Conservation (phyloP, 78 protist genomes). For the Dictyostelium brefeldianum region DNA sequence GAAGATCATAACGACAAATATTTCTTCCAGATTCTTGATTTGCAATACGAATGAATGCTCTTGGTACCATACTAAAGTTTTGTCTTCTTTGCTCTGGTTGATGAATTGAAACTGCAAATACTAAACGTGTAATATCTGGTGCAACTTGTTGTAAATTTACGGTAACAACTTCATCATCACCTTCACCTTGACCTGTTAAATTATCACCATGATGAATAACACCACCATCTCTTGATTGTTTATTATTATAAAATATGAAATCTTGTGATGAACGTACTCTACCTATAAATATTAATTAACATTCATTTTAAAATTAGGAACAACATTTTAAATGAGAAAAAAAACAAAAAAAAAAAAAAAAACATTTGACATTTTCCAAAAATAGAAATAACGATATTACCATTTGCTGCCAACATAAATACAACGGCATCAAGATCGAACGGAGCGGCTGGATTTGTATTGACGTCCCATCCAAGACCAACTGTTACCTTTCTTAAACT, state of each 20-base stretch:
- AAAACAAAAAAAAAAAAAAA: too few relatives aligned
- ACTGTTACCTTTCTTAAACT: background rate
- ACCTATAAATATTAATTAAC: background rate
- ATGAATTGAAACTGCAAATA: constrained; percentile 56
- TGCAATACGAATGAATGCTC: constrained; percentile 65
- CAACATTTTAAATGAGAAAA: too few relatives aligned
- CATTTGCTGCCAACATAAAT: constrained; percentile 32
- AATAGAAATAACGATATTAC: too few relatives aligned
- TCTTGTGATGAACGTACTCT: constrained; percentile 18
- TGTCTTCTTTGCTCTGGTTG: constrained; percentile 57
- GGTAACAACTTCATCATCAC: constrained; percentile 44
- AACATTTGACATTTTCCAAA: too few relatives aligned
- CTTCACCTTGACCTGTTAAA: constrained; percentile 44
- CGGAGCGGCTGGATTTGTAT: constrained; percentile 16
- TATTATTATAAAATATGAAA: constrained; percentile 56
- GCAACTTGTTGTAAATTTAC: constrained; percentile 23
- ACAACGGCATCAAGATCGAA: constrained; percentile 54
- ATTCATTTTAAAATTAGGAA: too few relatives aligned
- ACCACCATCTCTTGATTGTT: constrained; percentile 29
- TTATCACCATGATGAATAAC: constrained; percentile 61
- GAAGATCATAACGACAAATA: constrained; percentile 37
- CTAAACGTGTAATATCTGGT: constrained; percentile 46
- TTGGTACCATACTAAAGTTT: constrained; percentile 30
- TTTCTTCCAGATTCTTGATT: constrained; percentile 59
- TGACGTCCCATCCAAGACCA: constrained; percentile 63